Evolutionary conservation across 495 filamentous ascomycete genomes (phyloP).

Genomic region (Neurospora pannonica): DNA sequence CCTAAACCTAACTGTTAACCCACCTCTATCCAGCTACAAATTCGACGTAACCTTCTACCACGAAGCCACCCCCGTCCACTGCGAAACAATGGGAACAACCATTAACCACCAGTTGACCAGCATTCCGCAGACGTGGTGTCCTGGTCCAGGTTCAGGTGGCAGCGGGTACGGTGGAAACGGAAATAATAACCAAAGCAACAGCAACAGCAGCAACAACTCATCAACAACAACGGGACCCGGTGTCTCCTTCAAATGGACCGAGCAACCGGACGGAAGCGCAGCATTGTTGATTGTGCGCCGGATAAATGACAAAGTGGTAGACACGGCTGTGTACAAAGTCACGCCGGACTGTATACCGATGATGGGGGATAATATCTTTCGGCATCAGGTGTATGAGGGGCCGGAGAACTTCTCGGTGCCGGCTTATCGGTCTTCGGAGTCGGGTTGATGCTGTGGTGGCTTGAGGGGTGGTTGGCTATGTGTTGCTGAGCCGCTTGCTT

Average conservation of each 20-base stretch:
- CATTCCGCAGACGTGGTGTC: conserved; percentile 12
- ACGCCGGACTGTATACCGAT: neutral
- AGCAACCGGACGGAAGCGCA: neutral
- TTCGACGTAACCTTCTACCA: conserved; percentile 14
- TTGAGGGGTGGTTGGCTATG: neutral
- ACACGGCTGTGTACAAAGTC: conserved; percentile 9
- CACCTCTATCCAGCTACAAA: conserved; percentile 6
- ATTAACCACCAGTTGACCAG: conserved; percentile 3
- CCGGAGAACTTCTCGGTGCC: conserved; percentile 19
- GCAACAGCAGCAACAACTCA: neutral
- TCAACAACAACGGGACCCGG: neutral
- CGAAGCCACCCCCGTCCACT: conserved; percentile 1
- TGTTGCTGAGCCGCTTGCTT: too few species aligned
- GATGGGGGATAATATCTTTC: conserved; percentile 9
- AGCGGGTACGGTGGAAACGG: neutral
- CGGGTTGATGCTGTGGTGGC: neutral
- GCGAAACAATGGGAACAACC: conserved; percentile 15
- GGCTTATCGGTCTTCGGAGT: conserved; percentile 5
- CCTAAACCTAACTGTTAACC: neutral
- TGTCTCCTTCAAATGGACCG: conserved; percentile 16
- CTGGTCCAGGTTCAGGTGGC: neutral
- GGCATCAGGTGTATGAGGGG: conserved; percentile 22
- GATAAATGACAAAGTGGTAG: neutral
- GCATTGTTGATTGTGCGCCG: conserved; percentile 6
- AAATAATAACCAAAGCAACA: neutral